These are phyloP conservation scores for Paramecium sonneborni DNA, from an alignment of 73 alveolate genomes.

Conservation along the genomic window DNA sequence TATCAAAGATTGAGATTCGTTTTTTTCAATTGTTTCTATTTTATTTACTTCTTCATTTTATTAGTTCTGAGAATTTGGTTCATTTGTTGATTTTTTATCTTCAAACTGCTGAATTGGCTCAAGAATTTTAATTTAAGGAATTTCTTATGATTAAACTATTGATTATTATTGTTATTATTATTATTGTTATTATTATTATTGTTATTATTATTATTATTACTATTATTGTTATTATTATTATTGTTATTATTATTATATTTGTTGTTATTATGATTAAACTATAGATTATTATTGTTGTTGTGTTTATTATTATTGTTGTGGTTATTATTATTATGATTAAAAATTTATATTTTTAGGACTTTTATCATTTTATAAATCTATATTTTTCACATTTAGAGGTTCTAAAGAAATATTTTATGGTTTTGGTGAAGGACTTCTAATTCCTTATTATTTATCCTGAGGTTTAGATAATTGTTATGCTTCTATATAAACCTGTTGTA, in stretches of 20 bases:
- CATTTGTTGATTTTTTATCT: neutral
- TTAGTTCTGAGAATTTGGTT: neutral
- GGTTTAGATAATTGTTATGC: neutral
- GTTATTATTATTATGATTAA: neutral
- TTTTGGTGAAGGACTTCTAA: neutral
- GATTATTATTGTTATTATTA: neutral
- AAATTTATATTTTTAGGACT: neutral
- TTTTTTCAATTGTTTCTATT: neutral
- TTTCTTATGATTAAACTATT: neutral
- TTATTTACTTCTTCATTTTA: neutral
- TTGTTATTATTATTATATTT: neutral
- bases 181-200: neutral
- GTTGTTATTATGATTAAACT: neutral
- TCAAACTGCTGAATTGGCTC: neutral
- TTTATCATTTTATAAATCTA: neutral
- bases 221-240: neutral
- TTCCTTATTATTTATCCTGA: neutral
- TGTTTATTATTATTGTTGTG: neutral
- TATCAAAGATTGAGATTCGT: neutral
- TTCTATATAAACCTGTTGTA: neutral
- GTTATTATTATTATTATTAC: neutral
- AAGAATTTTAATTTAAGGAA: neutral
- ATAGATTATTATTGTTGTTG: neutral
- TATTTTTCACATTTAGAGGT: neutral
- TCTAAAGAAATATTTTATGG: neutral